Base-by-base conservation (phyloP, 805 yeast genomes). In the Kodamaea nitidulidarum region DNA sequence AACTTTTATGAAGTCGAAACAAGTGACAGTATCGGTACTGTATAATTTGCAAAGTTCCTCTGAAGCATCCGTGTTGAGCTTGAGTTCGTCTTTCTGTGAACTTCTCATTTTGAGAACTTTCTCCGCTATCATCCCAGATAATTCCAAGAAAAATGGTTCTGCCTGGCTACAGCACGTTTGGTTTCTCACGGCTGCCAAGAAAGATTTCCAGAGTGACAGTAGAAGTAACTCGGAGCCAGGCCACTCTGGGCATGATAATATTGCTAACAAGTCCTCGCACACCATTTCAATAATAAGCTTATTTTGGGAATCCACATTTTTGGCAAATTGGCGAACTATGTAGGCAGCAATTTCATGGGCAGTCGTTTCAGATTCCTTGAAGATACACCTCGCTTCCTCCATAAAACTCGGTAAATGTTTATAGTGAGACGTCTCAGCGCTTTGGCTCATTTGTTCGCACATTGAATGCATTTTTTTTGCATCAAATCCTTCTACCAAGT, bases 121-220 rank as follows among this genome's bases (percentile, higher is more conserved):
- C 2, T 74, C 67, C 0, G 85, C 88, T 17, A 82, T 72, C 10
- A 61, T 41, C 0, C 91, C 88, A n/a, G 78, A 58, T 45, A 78
- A 49, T 39, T 84, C 90, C 36, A 85, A 55, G 3, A 76, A 65
- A 44, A 68, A 69, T 0, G 79, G 63, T 43, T 79, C 84, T 5
- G 73, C 60, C 9, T 53, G 42, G 1, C 73, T 61, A 0, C 71
- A 35, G 32, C 65, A 61, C 20, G 58, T 60, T 9, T 68, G 69
- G 2, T 68, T 64, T 48, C 54, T 61, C 43, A 71, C 61, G 1
- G 67, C 52, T 15, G 46, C 48, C 36, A 79, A 51, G 15, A 81
- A 51, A 4, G 70, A 60, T 28, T 62, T 68, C 50, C 73, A 59
- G 2, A 81, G 39, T 1, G 78, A 63, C 6, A 51, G 53, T 5